Evolutionary conservation across 495 filamentous ascomycete genomes (phyloP).

Genomic region (Penicillium crystallinum): DNA sequence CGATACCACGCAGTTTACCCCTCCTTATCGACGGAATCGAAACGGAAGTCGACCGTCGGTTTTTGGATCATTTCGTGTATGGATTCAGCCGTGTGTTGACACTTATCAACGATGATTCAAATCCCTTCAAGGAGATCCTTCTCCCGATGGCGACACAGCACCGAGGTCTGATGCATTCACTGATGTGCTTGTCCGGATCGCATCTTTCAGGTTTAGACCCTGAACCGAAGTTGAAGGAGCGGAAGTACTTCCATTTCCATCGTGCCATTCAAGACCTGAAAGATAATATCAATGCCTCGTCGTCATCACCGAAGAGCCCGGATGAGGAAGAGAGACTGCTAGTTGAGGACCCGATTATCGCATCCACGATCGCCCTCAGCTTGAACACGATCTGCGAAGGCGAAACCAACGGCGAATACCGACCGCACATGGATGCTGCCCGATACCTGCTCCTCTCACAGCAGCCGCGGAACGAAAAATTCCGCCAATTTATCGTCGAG

Average conservation of each 20-base stretch:
- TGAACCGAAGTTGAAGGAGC: slow-evolving; percentile 40
- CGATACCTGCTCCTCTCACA: slow-evolving; percentile 60
- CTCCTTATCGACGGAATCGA: slow-evolving; percentile 81
- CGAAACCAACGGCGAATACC: slow-evolving; percentile 70
- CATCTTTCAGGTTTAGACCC: slow-evolving; percentile 57
- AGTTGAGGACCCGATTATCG: slow-evolving; percentile 55
- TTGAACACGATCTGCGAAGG: slow-evolving; percentile 78
- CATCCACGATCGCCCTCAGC: slow-evolving; percentile 79
- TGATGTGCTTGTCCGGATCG: slow-evolving; percentile 79
- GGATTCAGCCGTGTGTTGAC: slow-evolving; percentile 77
- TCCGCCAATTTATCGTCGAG: slow-evolving; percentile 78
- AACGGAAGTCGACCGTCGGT: slow-evolving; percentile 73
- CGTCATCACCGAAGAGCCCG: slow-evolving; percentile 7
- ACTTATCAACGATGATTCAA: slow-evolving; percentile 76
- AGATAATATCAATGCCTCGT: slow-evolving; percentile 39
- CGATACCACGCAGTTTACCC: slow-evolving; percentile 59
- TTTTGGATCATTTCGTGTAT: slow-evolving; percentile 82
- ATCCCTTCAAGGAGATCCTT: slow-evolving; percentile 85
- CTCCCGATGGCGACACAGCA: slow-evolving; percentile 81
- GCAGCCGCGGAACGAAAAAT: slow-evolving; percentile 57
- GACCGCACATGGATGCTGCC: slow-evolving; percentile 74
- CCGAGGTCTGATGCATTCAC: slow-evolving; percentile 85
- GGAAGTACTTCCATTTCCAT: slow-evolving; percentile 46
- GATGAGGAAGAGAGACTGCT: slow-evolving; percentile 34
- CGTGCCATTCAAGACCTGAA: slow-evolving; percentile 43